phyloP scores from a whole-genome alignment of 2,329 filamentous ascomycete genomes.

The Penicillium polonicum region DNA sequence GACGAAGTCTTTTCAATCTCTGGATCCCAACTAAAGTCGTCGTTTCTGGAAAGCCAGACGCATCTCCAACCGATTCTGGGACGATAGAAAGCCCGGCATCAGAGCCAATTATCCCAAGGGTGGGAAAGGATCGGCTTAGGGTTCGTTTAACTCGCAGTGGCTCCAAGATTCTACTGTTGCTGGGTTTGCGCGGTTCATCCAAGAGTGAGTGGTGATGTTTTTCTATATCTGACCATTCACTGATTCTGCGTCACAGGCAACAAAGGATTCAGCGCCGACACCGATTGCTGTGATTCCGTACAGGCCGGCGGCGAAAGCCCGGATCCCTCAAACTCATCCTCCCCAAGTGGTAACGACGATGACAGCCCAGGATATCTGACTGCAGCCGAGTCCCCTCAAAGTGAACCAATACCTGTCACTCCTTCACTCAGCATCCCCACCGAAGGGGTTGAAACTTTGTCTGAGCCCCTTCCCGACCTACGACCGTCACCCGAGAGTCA shows the following conservation, averaged over 20 bases:
- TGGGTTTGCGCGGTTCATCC: constrained; percentile 32
- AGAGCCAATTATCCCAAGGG: constrained; percentile 16
- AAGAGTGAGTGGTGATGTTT: constrained; percentile 22
- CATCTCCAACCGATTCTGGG: constrained; percentile 20
- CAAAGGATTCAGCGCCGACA: constrained; percentile 16
- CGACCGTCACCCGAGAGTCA: background rate
- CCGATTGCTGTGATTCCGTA: constrained; percentile 9
- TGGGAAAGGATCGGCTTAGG: constrained; percentile 29
- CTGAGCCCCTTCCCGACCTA: background rate
- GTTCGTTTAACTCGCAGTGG: constrained; percentile 36
- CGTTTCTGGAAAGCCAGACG: constrained; percentile 15
- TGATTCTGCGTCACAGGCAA: constrained; percentile 11
- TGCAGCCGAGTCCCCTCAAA: constrained; percentile 2
- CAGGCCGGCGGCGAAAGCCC: constrained; percentile 3
- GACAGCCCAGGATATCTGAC: background rate
- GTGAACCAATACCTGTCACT: constrained; percentile 6
- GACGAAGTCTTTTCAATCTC: constrained; percentile 28
- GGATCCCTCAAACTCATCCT: background rate
- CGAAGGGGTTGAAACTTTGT: background rate
- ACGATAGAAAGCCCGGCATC: constrained; percentile 30
- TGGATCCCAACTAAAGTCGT: constrained; percentile 22
- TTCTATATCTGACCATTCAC: background rate
- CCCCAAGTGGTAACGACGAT: background rate
- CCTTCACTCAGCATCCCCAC: background rate
- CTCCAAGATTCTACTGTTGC: constrained; percentile 38